Evolutionary conservation across 306 rosid species (phyloP), one percentile per base, ranked within the genome.

Genomic region (Prunus davidiana): DNA sequence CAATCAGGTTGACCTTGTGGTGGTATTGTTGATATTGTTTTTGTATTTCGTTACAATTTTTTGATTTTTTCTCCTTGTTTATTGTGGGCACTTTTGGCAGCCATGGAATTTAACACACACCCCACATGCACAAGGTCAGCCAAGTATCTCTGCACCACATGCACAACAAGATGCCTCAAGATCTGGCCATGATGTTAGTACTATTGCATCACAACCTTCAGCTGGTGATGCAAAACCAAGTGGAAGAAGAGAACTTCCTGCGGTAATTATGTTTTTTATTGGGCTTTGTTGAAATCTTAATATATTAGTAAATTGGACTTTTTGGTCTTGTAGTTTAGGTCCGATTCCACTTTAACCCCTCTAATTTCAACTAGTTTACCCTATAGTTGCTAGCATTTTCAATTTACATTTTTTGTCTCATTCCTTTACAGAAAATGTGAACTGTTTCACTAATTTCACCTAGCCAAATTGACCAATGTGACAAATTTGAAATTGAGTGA

Each of bases 221-320:
- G 66, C 78, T 72, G 80, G 73, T 3, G 96, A 88, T 79, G 89
- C 32, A 71, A 91, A 77, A 64, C 76, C 84, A 76, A 79, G 47
- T 75, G 92, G 93, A 83, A 86, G 97, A 86, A 85, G 27, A 74
- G 99, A 83, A 77, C 85, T 92, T 73, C 93, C 99, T 25, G 96
- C 71, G 86, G 99, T 92, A 88, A 72, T 72, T 63, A 38, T 55
- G 56, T 65, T 75, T 66, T 66, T 66, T 43, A 66, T 12, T 78
- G 69, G 67, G 25, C 79, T 70, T 70, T 69, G 18, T 47, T 45
- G 58, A 19, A 9, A 27, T 11, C 30, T 16, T 61, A 25, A 9
- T 25, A 73, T 15, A 41, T 38, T 14, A n/a, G 52, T 13, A 34
- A 52, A 8, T 24, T 43, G 3, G 20, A 60, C 30, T 45, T 60